phyloP scores from a whole-genome alignment of 371 early-diverging fungal genomes.

The Mortierella polycephala region DNA sequence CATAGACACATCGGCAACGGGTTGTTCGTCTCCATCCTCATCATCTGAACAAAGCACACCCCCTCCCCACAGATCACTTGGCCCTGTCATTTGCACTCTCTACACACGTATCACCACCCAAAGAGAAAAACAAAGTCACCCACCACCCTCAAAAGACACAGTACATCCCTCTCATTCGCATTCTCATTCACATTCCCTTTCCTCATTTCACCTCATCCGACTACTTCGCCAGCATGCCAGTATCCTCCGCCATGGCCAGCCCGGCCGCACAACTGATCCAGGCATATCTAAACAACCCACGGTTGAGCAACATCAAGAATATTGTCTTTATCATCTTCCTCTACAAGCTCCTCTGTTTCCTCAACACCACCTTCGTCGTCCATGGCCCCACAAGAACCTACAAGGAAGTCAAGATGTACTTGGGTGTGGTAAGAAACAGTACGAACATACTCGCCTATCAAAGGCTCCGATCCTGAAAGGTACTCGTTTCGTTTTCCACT shows the following conservation, averaged over 20 bases:
- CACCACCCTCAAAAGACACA: too few species aligned
- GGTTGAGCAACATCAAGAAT: conserved; percentile 63
- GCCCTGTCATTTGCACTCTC: too few species aligned
- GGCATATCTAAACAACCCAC: conserved; percentile 55
- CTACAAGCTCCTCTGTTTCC: conserved; percentile 61
- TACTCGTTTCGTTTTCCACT: too few species aligned
- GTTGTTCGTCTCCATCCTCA: too few species aligned
- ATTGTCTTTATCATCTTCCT: conserved; percentile 69
- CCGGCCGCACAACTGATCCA: conserved; percentile 46
- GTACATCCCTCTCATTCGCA: background rate
- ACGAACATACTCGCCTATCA: too few species aligned
- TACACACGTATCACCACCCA: too few species aligned
- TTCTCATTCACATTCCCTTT: background rate
- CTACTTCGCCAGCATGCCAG: conserved; percentile 27
- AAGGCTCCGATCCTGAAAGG: too few species aligned
- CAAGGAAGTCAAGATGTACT: conserved; percentile 59
- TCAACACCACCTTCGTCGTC: conserved; percentile 65
- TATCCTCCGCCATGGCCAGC: conserved; percentile 34
- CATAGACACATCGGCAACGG: too few species aligned
- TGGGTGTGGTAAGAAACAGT: conserved; percentile 54
- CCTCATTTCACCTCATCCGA: background rate
- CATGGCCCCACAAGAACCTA: conserved; percentile 66
- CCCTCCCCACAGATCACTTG: too few species aligned
- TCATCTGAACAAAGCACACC: too few species aligned
- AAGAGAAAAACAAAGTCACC: too few species aligned